Evolutionary conservation across 2,329 filamentous ascomycete genomes (phyloP).

Genomic region (Aspergillus fumigatiaffinis): DNA sequence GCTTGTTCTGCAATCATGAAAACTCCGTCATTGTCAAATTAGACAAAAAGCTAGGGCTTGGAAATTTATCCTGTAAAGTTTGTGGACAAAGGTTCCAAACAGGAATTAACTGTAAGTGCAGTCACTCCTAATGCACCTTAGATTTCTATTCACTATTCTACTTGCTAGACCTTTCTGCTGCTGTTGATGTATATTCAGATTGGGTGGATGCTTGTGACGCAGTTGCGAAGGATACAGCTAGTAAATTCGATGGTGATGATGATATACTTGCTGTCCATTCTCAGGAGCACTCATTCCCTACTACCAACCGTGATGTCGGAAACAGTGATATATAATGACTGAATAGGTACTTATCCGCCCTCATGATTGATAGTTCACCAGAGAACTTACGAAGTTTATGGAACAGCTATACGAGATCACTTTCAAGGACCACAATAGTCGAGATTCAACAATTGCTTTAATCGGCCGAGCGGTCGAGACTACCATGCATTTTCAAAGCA

Average conservation of each 20-base stretch:
- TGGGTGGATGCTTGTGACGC: slow-evolving; percentile 94
- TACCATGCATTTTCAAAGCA: neutral
- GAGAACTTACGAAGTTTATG: slow-evolving; percentile 5
- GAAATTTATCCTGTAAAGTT: slow-evolving; percentile 81
- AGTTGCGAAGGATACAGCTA: slow-evolving; percentile 60
- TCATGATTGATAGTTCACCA: slow-evolving; percentile 24
- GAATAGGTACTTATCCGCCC: slow-evolving; percentile 16
- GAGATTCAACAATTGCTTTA: neutral
- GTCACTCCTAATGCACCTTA: neutral
- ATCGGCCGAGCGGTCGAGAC: neutral
- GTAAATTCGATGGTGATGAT: slow-evolving; percentile 28
- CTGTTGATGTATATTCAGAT: slow-evolving; percentile 94
- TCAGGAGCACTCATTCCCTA: slow-evolving; percentile 13
- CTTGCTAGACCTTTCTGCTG: slow-evolving; percentile 71
- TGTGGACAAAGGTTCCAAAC: slow-evolving; percentile 94
- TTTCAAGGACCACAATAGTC: neutral
- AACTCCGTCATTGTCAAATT: slow-evolving; percentile 86
- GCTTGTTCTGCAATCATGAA: slow-evolving; percentile 98
- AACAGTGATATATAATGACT: slow-evolving; percentile 11
- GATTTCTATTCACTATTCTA: neutral
- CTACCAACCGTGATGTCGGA: slow-evolving; percentile 15
- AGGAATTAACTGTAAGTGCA: slow-evolving; percentile 75
- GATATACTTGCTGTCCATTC: slow-evolving; percentile 11
- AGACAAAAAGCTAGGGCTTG: slow-evolving; percentile 87
- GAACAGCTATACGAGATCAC: neutral